These are phyloP conservation scores for Aplosporella prunicola DNA, from an alignment of 2,329 filamentous ascomycete genomes.

Conservation along the genomic window DNA sequence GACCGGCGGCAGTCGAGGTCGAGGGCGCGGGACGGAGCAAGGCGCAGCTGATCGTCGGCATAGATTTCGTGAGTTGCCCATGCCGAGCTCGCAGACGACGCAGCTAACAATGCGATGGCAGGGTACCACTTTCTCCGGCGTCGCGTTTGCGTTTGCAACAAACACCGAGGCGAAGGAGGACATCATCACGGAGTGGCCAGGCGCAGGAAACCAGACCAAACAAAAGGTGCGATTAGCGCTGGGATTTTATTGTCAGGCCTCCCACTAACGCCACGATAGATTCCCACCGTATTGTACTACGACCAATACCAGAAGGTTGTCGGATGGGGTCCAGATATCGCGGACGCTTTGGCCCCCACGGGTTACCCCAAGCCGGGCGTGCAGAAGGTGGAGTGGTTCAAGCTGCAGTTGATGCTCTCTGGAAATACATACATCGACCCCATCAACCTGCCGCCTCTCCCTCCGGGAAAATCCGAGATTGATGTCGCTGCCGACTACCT, in stretches of 20 bases:
- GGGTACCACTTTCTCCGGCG: conserved; percentile 96
- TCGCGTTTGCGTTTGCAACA: conserved; percentile 85
- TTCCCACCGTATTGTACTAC: conserved; percentile 98
- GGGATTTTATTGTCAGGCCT: neutral
- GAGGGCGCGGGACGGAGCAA: conserved; percentile 85
- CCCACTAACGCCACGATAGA: no score
- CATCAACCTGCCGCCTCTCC: conserved; percentile 94
- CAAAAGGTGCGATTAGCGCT: conserved; percentile 65
- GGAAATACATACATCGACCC: conserved; percentile 99
- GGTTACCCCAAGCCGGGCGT: conserved; percentile 96
- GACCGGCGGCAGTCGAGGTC: conserved; percentile 52
- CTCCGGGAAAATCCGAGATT: conserved; percentile 96
- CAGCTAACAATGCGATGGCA: conserved; percentile 29
- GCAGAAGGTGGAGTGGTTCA: conserved; percentile 99
- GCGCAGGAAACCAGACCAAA: conserved; percentile 93
- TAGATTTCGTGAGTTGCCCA: conserved; percentile 75
- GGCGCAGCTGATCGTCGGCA: conserved; percentile 94
- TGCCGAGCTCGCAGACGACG: neutral
- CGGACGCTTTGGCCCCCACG: conserved; percentile 89
- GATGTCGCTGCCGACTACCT: conserved; percentile 99
- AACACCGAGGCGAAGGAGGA: conserved; percentile 97
- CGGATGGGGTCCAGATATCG: conserved; percentile 98
- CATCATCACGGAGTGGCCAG: conserved; percentile 98
- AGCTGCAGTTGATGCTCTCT: conserved; percentile 95
- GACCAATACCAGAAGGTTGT: conserved; percentile 99